phyloP scores from a whole-genome alignment of 192 early-diverging fungal species.

The Backusella psychrophila region DNA sequence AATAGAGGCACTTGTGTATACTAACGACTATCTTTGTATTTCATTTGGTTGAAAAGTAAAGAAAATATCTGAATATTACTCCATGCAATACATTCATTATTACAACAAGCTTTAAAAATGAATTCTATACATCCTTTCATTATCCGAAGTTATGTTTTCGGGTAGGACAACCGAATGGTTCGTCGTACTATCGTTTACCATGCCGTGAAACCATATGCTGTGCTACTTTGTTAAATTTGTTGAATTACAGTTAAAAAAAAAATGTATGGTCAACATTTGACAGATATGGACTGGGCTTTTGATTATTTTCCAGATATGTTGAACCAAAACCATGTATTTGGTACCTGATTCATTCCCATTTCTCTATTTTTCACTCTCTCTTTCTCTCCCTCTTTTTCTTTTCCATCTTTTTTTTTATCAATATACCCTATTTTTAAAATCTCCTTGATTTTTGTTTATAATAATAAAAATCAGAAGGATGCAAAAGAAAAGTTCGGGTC shows the following conservation, averaged over 20 bases:
- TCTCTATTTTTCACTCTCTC: not conserved
- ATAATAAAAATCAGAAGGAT: not conserved
- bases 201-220: not conserved
- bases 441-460: not conserved
- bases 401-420: not conserved
- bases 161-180: not conserved
- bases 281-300: not conserved
- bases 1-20: too few species aligned
- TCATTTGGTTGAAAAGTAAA: too few species aligned
- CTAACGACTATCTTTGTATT: too few species aligned
- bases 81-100: not conserved
- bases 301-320: not conserved
- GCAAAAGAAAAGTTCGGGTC: not conserved
- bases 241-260: not conserved
- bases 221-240: not conserved
- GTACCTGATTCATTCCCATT: not conserved
- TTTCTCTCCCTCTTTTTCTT: not conserved
- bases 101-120: not conserved
- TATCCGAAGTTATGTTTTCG: not conserved
- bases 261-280: not conserved
- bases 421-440: not conserved
- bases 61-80: too few species aligned
- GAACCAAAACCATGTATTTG: not conserved
- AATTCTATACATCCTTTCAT: not conserved
- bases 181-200: not conserved